Evolutionary conservation across 768 basidiomycete species (phyloP).

Genomic region (Tricholoma flavovirens): DNA sequence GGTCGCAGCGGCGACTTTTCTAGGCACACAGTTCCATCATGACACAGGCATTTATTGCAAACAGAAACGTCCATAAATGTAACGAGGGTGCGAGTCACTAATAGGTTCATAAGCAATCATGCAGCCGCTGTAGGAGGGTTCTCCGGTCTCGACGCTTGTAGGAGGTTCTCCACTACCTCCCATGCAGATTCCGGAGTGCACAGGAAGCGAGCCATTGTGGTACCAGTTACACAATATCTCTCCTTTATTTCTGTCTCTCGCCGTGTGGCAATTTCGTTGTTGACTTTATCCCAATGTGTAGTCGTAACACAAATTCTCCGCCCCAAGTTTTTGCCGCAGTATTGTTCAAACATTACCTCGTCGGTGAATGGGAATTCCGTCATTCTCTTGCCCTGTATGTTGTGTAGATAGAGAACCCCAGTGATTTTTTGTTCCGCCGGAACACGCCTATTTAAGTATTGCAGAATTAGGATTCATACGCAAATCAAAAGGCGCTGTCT

Average conservation of each 20-base stretch:
- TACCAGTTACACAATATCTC: constrained; percentile 2
- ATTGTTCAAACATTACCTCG: not conserved
- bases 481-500: not conserved
- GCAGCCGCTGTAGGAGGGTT: not conserved
- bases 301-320: constrained; percentile 1
- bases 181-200: not conserved
- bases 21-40: constrained; percentile 11
- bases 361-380: not conserved
- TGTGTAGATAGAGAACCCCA: constrained; percentile 1
- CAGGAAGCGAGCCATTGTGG: not conserved
- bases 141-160: not conserved
- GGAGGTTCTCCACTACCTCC: not conserved
- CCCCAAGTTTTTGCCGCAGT: not conserved
- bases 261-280: not conserved
- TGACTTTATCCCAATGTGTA: constrained; percentile 1
- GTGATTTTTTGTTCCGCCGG: not conserved
- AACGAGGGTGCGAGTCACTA: not conserved
- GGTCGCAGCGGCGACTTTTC: constrained; percentile 71
- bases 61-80: too few species aligned
- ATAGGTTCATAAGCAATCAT: not conserved
- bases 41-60: too few species aligned
- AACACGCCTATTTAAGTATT: not conserved
- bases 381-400: not conserved
- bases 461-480: not conserved
- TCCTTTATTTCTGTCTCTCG: not conserved